Base-by-base conservation (phyloP, 1,139 yeast genomes). In the Kluyveromyces sp. region DNA sequence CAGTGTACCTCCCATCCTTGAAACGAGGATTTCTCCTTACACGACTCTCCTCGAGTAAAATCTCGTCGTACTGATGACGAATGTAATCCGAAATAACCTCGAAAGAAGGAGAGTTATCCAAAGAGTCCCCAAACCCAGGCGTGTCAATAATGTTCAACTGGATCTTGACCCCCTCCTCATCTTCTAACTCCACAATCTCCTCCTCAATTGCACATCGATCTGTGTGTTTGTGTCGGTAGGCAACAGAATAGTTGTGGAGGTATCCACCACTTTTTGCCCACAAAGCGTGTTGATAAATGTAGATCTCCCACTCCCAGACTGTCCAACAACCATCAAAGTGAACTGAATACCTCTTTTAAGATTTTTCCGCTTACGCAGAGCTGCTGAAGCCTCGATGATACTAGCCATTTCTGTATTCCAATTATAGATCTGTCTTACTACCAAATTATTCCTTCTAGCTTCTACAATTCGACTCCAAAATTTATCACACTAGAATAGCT, bases 11-110 rank as follows among this genome's bases (percentile, higher is more conserved):
- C 7, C 89, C 82, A 63, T 84, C 94, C 53, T 78, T 79, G 56
- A 84, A 84, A 49, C 92, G 69, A 32, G 94, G 92, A 60, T 84
- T 84, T 75, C 98, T 80, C 67, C 86, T 81, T 54, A 92, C 87
- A 53, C 95, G 77, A 21, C 95, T 83, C 65, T 92, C 97, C 66
- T 92, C 97, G 10, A 87, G 82, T 55, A 92, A 75, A 37, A 90
- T 94, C 57, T 85, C 88, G 66, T 92, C 98, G 62, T 82, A 83
- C 64, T 84, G 92, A 60, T 82, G 88, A 57, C 81, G 82, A 54
- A 84, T 71, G 59, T 79, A 83, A 61, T 82, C 86, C 45, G 81
- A 83, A 52, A 84, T 77, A 51, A 83, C 76, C 43, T 72, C 74
- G 60, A 83, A 83, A 61, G 70, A 74, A 48, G 72, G 57, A 43